A percentile compares a stretch with the other conserved stretches of the same genome.
phyloP scores from a whole-genome alignment of 345 rosid species.

The Melaleuca quinquenervia region DNA sequence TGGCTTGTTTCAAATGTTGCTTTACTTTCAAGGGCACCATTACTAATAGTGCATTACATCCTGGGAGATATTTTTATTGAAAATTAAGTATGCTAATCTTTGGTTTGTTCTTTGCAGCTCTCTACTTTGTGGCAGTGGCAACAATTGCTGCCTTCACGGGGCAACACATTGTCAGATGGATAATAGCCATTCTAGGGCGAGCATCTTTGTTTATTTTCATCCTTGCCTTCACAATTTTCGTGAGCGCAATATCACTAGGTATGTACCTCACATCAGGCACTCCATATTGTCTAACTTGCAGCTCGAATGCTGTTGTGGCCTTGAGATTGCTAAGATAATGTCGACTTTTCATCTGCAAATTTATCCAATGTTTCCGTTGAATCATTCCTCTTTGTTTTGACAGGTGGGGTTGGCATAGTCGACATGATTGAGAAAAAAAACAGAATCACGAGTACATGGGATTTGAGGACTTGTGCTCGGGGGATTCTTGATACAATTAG shows the following conservation, averaged over 20 bases:
- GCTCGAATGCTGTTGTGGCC: neutral
- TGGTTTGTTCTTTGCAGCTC: constrained; percentile 9
- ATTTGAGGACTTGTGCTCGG: constrained; percentile 21
- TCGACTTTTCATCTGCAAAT: neutral
- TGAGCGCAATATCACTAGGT: constrained; percentile 26
- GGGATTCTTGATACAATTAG: neutral
- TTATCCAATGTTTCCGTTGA: neutral
- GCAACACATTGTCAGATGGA: constrained; percentile 15
- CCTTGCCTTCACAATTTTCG: constrained; percentile 17
- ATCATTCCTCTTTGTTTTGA: neutral
- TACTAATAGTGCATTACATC: neutral
- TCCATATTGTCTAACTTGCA: neutral
- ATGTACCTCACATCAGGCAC: neutral
- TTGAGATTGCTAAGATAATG: neutral
- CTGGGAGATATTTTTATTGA: neutral
- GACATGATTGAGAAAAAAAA: constrained; percentile 11
- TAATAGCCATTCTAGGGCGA: constrained; percentile 19
- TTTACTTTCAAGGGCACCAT: neutral
- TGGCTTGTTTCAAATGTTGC: neutral
- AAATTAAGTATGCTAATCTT: neutral
- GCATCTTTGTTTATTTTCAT: constrained; percentile 28
- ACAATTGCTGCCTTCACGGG: constrained; percentile 17
- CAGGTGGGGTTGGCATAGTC: constrained; percentile 31
- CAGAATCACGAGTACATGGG: constrained; percentile 27
- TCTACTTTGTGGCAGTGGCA: constrained; percentile 17